Evolutionary conservation across 2,329 filamentous ascomycete genomes (phyloP).

Genomic region (Trichoderma citrinoviride): DNA sequence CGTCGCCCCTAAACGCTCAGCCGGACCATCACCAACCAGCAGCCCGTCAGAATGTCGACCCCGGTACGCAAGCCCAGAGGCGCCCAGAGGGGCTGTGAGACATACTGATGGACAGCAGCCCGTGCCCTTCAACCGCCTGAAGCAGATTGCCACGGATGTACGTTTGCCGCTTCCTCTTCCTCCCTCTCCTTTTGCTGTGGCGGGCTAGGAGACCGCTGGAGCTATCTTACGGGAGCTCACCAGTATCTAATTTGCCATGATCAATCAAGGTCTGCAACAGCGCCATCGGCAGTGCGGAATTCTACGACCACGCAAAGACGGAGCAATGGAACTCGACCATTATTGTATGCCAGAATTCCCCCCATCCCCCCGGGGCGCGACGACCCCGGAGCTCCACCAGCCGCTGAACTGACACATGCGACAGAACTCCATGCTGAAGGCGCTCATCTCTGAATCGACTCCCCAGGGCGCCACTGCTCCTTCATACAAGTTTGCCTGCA

Average conservation of each 20-base stretch:
- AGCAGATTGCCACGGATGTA: constrained; percentile 84
- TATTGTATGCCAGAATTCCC: constrained; percentile 61
- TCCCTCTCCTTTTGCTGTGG: not conserved
- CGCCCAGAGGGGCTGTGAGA: constrained; percentile 1
- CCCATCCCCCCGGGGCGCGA: not conserved
- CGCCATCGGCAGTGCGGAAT: constrained; percentile 69
- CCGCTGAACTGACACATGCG: constrained; percentile 22
- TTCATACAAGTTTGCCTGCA: constrained; percentile 89
- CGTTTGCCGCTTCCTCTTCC: constrained; percentile 32
- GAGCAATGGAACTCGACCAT: constrained; percentile 88
- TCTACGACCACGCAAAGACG: constrained; percentile 85
- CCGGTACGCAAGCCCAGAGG: constrained; percentile 32
- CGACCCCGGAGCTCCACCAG: constrained; percentile 14
- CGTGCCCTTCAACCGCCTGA: constrained; percentile 71
- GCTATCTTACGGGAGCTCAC: not conserved
- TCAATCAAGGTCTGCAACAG: constrained; percentile 70
- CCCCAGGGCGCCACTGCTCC: constrained; percentile 57
- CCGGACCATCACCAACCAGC: constrained; percentile 20
- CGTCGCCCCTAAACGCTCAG: constrained; percentile 5
- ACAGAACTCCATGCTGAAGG: constrained; percentile 73
- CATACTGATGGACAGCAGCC: constrained; percentile 53
- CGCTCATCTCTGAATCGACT: constrained; percentile 72
- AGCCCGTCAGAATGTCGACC: constrained; percentile 38
- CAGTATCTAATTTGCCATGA: not conserved
- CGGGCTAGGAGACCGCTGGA: not conserved